Evolutionary conservation across 2,329 filamentous ascomycete genomes (phyloP).

Genomic region (Corynespora cassiicola): DNA sequence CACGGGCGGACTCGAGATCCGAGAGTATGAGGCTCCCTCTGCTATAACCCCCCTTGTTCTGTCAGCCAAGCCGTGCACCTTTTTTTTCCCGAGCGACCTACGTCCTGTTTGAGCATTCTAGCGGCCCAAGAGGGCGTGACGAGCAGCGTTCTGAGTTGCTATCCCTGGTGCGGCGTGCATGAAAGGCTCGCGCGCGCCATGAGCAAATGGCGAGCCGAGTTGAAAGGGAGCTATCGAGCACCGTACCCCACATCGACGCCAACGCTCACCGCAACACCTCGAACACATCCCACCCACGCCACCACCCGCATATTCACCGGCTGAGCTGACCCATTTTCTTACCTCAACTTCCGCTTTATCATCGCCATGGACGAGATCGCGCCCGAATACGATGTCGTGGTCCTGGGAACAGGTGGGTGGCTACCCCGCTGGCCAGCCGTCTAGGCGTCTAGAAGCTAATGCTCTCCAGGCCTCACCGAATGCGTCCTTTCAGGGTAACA

Average conservation of each 20-base stretch:
- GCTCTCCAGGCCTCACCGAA: constrained; percentile 82
- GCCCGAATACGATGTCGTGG: constrained; percentile 97
- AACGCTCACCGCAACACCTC: constrained; percentile 35
- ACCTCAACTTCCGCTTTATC: constrained; percentile 12
- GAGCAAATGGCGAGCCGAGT: constrained; percentile 29
- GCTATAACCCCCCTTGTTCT: too few relatives aligned
- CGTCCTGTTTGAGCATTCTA: constrained; percentile 8
- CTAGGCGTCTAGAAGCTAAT: constrained; percentile 35
- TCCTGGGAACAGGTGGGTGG: constrained; percentile 90
- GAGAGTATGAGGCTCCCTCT: too few relatives aligned
- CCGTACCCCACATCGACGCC: constrained; percentile 29
- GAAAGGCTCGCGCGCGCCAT: constrained; percentile 23
- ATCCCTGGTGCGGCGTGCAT: constrained; percentile 12
- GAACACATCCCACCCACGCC: constrained; percentile 30
- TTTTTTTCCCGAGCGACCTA: background rate
- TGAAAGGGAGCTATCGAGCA: constrained; percentile 30
- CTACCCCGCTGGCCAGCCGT: constrained; percentile 49
- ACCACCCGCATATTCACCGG: constrained; percentile 10
- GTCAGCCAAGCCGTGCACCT: too few relatives aligned
- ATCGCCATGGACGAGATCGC: constrained; percentile 93
- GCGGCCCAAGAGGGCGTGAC: constrained; percentile 8
- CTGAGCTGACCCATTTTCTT: constrained; percentile 14
- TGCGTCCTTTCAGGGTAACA: constrained; percentile 95
- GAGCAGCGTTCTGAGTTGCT: constrained; percentile 6
- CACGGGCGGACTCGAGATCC: too few relatives aligned